Evolutionary conservation across 768 basidiomycete genomes (phyloP).

Genomic region (Lentinus tigrinus): DNA sequence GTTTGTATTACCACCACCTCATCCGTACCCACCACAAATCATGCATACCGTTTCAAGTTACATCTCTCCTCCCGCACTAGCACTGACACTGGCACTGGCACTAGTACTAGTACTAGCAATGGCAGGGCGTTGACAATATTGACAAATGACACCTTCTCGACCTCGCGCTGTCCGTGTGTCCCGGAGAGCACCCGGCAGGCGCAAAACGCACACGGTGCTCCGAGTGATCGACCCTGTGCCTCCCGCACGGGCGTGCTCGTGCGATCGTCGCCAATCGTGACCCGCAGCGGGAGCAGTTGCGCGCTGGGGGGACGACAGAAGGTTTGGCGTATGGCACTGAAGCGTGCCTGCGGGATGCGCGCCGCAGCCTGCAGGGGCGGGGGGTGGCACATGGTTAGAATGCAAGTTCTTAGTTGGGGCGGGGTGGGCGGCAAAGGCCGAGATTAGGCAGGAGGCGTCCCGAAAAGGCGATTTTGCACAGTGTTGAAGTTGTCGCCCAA

Average conservation of each 20-base stretch:
- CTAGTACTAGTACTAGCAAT: no score
- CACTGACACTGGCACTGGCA: neutral
- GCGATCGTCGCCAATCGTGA: neutral
- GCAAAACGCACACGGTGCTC: no score
- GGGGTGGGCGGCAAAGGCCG: constrained; percentile 15
- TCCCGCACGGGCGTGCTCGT: neutral
- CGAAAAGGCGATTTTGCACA: constrained; percentile 12
- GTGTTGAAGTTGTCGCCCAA: neutral
- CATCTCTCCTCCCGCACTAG: neutral
- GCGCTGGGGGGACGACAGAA: no score
- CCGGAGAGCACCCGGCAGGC: no score
- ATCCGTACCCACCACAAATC: no score
- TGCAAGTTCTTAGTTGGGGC: neutral
- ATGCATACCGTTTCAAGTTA: no score
- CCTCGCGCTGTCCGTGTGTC: no score
- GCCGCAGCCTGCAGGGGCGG: no score
- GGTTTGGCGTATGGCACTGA: no score
- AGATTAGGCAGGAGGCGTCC: constrained; percentile 16
- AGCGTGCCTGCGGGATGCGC: no score
- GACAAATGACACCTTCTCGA: no score
- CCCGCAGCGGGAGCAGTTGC: neutral
- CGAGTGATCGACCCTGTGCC: neutral
- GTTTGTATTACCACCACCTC: neutral
- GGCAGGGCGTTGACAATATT: no score
- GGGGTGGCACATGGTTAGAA: constrained; percentile 5